Base-by-base conservation (phyloP, 768 basidiomycete genomes). In the Suillus cothurnatus region DNA sequence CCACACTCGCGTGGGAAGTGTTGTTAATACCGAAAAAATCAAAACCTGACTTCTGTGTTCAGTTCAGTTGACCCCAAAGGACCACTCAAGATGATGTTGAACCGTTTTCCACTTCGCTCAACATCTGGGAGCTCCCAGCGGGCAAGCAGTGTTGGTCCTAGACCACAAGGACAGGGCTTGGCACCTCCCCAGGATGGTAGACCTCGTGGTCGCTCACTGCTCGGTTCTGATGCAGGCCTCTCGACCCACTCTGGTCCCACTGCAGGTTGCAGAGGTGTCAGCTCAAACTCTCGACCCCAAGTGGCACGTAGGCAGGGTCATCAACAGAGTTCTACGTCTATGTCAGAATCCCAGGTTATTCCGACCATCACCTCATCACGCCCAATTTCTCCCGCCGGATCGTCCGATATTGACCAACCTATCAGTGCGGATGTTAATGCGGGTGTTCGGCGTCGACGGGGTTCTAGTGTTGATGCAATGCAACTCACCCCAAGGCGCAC, bases 401-500 rank as follows among this genome's bases (percentile, higher is more conserved):
- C 36, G 6, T 41, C 60, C 47, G 43, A 32, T 19, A 9, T 39
- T 26, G 60, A 41, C 28, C 34, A 61, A n/a, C 38, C 39, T 31
- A 61, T 41, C 38, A 39, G 36, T 23, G 23, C 8, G 21, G 43
- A n/a, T 45, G 43, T 45, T 45, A 45, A 45, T n/a, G 43, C 23
- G 14, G 60, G 38, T 15, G 43, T 39, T 61, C 57, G 12, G 39
- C 60, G 14, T 61, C 41, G 31, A 32, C 39, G 14, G 60, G 19
- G 38, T 32, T 58, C 57, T 12, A 32, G 60, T 45, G n/a, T 15
- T 61, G 43, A 61, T 43, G 21, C 60, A n/a, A 61, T 31, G n/a
- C 43, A 39, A 45, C 60, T 61, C 60, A 61, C 60, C 21, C 60
- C 41, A 1, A 38, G 60, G 28, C n/a, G 17, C 38, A 23, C 60